Evolutionary conservation across 257 asterid species (phyloP).

Genomic region (Sherardia arvensis): DNA sequence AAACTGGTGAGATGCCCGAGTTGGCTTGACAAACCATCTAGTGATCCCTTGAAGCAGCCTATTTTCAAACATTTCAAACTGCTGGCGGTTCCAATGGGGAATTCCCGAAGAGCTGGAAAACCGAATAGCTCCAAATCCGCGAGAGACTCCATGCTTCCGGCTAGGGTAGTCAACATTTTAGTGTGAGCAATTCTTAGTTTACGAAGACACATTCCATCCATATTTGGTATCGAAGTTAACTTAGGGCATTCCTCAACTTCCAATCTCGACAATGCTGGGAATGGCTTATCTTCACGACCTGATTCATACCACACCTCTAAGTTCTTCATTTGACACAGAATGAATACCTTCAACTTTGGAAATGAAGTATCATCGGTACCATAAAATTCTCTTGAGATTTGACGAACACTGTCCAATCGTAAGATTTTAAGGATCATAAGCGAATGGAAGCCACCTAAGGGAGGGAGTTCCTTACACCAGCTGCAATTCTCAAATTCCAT

Average conservation of each 20-base stretch:
- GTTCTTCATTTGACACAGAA: not conserved
- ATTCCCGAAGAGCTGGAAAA: not conserved
- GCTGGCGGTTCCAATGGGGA: not conserved
- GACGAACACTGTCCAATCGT: not conserved
- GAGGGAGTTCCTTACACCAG: slow-evolving; percentile 13
- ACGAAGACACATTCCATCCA: not conserved
- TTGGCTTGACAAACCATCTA: not conserved
- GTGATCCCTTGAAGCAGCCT: not conserved
- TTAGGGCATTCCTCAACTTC: slow-evolving; percentile 7
- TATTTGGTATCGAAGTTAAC: slow-evolving; percentile 1
- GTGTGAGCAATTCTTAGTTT: not conserved
- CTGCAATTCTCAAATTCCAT: not conserved
- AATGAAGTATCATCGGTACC: not conserved
- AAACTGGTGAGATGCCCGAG: not conserved
- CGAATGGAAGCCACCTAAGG: not conserved
- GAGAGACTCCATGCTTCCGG: not conserved
- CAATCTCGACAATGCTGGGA: not conserved
- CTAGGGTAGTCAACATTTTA: not conserved
- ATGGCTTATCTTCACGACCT: not conserved
- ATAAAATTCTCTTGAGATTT: not conserved
- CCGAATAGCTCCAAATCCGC: not conserved
- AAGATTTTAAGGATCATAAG: not conserved
- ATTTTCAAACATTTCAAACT: not conserved
- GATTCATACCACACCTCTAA: slow-evolving; percentile 10
- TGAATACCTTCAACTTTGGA: slow-evolving; percentile 9